Base-by-base conservation (phyloP, 2,329 filamentous ascomycete genomes). In the Ceratocystiopsis minuta region DNA sequence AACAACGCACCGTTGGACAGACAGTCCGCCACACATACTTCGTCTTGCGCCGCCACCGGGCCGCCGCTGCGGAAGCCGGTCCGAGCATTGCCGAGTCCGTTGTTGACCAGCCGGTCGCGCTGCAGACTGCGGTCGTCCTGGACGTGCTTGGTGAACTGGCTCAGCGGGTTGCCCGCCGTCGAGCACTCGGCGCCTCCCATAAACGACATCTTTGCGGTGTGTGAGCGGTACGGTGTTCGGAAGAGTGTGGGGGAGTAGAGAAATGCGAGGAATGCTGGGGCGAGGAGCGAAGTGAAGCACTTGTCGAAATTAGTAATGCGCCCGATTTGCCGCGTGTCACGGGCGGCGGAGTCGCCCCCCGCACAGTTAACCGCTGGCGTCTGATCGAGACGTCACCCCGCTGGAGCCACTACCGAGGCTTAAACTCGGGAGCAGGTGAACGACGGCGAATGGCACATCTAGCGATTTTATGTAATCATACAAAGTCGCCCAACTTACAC, bases 131-230 rank as follows among this genome's bases (percentile, higher is more conserved):
- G 93, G 66, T 98, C 90, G 70, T 93, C 85, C 57, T 92, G 83
- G 44, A 90, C 84, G 61, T 95, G 87, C 63, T 98, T 98, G 49
- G 87, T 85, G 60, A 98, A 93, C 67, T 96, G 90, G 57, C 84
- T 88, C 54, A 98, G 77, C 44, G 92, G 90, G 61, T 98, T 98
- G 55, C 80, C 85, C 50, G 83, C 86, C 47, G 90, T 92, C 43
- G 88, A 96, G 70, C 90, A 98, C 66, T 96, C 90, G 53, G 88
- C 82, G 53, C 88, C 87, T 62, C 85, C 84, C 54, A 96, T 72
- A 61, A 98, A 96, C 43, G 88, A 95, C 88, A 98, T 96, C 51
- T 47, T 66, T 15, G n/a, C 12, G 2, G 16, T 20, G 15, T n/a
- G 15, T n/a, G 9, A 35, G 14, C 4, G 5, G 35, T 7, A 16